Evolutionary conservation across 371 early-diverging fungal species (phyloP).

Genomic region (Mortierella sp.): DNA sequence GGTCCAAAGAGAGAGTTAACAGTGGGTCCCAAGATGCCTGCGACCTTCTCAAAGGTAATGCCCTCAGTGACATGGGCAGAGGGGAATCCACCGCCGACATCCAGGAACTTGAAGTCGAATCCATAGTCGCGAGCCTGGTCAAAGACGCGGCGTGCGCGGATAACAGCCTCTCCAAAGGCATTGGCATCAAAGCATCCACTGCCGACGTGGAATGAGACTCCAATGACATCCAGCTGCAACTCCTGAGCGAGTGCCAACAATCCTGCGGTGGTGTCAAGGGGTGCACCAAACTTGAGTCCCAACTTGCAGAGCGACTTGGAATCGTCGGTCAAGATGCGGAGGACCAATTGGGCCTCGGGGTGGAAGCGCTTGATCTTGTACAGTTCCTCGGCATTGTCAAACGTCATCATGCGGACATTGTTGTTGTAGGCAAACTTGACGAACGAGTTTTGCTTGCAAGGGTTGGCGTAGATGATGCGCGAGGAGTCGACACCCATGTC

Average conservation of each 20-base stretch:
- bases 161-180: slow-evolving; percentile 93
- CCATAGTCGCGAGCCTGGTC: slow-evolving; percentile 84
- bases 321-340: slow-evolving; percentile 96
- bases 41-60: slow-evolving; percentile 87
- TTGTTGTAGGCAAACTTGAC: slow-evolving; percentile 84
- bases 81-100: slow-evolving; percentile 97
- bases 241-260: slow-evolving; percentile 80
- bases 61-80: slow-evolving; percentile 76
- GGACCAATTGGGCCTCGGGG: slow-evolving; percentile 86
- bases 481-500: slow-evolving; percentile 79
- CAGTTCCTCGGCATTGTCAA: slow-evolving; percentile 97
- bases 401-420: slow-evolving; percentile 92
- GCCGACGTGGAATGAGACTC: slow-evolving; percentile 95
- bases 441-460: slow-evolving; percentile 95
- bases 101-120: slow-evolving; percentile 83
- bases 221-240: slow-evolving; percentile 87
- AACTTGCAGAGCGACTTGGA: slow-evolving; percentile 91
- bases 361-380: slow-evolving; percentile 85
- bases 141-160: slow-evolving; percentile 85
- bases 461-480: slow-evolving; percentile 96
- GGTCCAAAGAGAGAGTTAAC: slow-evolving; percentile 84
- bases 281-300: slow-evolving; percentile 96
- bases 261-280: slow-evolving; percentile 69
- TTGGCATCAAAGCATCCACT: slow-evolving; percentile 90
- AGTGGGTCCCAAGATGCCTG: slow-evolving; percentile 79